Percentiles rank a stretch among this genome's conserved stretches.
Evolutionary conservation across 129 eudicot genomes (phyloP).

Genomic region (Silybum marianum): DNA sequence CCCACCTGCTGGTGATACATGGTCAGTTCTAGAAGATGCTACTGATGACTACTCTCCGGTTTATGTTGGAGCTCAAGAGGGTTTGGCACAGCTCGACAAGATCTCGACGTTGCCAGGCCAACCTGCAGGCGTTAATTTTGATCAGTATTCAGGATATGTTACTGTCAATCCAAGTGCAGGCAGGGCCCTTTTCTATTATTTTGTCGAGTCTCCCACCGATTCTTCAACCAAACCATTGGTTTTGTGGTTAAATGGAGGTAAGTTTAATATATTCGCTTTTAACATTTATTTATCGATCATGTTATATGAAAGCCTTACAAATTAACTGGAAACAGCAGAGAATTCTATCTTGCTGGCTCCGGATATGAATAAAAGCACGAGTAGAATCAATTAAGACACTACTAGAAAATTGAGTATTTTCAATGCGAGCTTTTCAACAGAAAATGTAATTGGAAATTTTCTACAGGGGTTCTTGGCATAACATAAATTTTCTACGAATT

Average conservation of each 20-base stretch:
- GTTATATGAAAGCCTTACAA: no score
- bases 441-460: no score
- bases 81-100: conserved; percentile 35
- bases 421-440: no score
- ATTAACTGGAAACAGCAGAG: background rate
- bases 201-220: conserved; percentile 37
- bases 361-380: background rate
- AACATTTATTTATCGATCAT: background rate
- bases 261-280: background rate
- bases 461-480: no score
- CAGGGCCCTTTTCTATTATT: conserved; percentile 44
- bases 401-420: no score
- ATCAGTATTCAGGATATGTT: conserved; percentile 40
- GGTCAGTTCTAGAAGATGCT: conserved; percentile 9
- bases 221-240: conserved; percentile 35
- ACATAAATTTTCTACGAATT: no score
- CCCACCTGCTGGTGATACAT: conserved; percentile 20
- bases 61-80: conserved; percentile 37
- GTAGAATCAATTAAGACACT: no score
- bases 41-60: conserved; percentile 30
- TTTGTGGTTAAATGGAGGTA: conserved; percentile 45
- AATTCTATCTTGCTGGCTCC: background rate
- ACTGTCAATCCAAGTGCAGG: conserved; percentile 36
- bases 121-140: conserved; percentile 34
- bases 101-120: conserved; percentile 38